phyloP scores from a whole-genome alignment of 2,329 filamentous ascomycete species.

The Xylariales sp. region DNA sequence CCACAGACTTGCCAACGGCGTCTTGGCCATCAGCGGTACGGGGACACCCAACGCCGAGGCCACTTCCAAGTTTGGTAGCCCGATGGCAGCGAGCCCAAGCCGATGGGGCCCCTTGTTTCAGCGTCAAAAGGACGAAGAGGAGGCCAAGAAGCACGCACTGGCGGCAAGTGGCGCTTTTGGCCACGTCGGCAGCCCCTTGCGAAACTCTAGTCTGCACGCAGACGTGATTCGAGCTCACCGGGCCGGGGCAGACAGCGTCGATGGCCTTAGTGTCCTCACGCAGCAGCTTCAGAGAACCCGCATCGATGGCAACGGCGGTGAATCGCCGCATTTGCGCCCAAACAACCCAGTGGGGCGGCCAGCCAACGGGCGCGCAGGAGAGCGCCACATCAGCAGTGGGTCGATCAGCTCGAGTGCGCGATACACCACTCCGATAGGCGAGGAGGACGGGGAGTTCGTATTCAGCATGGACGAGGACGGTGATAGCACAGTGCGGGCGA shows the following conservation, averaged over 20 bases:
- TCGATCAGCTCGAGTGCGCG: constrained; percentile 55
- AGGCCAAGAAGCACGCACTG: constrained; percentile 37
- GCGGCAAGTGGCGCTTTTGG: constrained; percentile 52
- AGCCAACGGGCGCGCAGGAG: constrained; percentile 38
- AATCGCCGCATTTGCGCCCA: constrained; percentile 46
- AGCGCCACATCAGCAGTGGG: constrained; percentile 56
- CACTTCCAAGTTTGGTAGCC: constrained; percentile 57
- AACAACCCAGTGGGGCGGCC: constrained; percentile 35
- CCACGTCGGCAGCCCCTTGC: constrained; percentile 61
- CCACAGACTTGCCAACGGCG: constrained; percentile 26
- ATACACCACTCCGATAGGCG: constrained; percentile 62
- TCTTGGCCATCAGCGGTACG: constrained; percentile 31
- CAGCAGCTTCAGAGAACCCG: constrained; percentile 60
- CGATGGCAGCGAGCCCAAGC: constrained; percentile 54
- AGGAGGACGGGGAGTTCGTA: constrained; percentile 60
- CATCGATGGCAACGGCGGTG: constrained; percentile 40
- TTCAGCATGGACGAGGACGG: constrained; percentile 64
- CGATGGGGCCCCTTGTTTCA: constrained; percentile 59
- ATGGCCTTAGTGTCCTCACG: constrained; percentile 54
- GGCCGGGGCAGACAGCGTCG: constrained; percentile 38
- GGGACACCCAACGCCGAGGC: constrained; percentile 35
- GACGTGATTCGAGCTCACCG: constrained; percentile 42
- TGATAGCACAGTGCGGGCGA: constrained; percentile 35
- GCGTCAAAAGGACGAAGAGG: constrained; percentile 56
- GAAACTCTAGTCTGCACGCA: constrained; percentile 57